These are phyloP conservation scores for Mimosa bimucronata DNA, from an alignment of 306 rosid genomes.

Conservation along the genomic window DNA sequence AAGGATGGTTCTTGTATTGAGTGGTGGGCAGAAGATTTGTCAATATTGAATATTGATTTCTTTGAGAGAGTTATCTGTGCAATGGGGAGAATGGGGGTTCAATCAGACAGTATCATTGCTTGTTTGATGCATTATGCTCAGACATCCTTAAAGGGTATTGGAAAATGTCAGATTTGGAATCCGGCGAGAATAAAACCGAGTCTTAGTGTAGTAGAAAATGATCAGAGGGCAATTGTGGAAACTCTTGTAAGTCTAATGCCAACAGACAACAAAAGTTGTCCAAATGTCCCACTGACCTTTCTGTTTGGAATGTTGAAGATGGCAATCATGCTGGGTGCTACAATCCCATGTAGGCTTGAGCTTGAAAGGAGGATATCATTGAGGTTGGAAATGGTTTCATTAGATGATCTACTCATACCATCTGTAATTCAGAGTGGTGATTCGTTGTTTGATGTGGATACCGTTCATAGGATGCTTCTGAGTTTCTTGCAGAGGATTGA, in stretches of 20 bases:
- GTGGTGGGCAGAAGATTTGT: slow-evolving; percentile 90
- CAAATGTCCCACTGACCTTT: slow-evolving; percentile 62
- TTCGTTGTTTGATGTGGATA: slow-evolving; percentile 79
- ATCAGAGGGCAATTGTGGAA: slow-evolving; percentile 65
- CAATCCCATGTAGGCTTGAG: slow-evolving; percentile 73
- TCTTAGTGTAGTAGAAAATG: slow-evolving; percentile 49
- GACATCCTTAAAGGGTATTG: slow-evolving; percentile 69
- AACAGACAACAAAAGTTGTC: slow-evolving; percentile 58
- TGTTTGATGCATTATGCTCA: slow-evolving; percentile 89
- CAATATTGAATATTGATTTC: slow-evolving; percentile 58
- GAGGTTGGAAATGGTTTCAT: slow-evolving; percentile 67
- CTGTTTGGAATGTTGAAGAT: slow-evolving; percentile 83
- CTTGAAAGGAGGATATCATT: slow-evolving; percentile 79
- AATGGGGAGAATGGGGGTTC: slow-evolving; percentile 69
- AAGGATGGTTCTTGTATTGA: slow-evolving; percentile 53
- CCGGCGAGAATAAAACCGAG: slow-evolving; percentile 49
- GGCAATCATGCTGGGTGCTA: slow-evolving; percentile 69
- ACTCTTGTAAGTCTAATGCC: slow-evolving; percentile 73
- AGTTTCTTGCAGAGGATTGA: slow-evolving; percentile 76
- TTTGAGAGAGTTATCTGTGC: slow-evolving; percentile 68
- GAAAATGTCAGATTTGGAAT: slow-evolving; percentile 68
- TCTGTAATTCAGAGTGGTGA: slow-evolving; percentile 60
- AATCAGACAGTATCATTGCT: slow-evolving; percentile 65
- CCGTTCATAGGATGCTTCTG: slow-evolving; percentile 70
- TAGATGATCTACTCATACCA: slow-evolving; percentile 85